Percentiles rank a stretch among this genome's conserved stretches.
Evolutionary conservation across 1,284 basidiomycete genomes (phyloP).

Genomic region (Bjerkandera adusta): DNA sequence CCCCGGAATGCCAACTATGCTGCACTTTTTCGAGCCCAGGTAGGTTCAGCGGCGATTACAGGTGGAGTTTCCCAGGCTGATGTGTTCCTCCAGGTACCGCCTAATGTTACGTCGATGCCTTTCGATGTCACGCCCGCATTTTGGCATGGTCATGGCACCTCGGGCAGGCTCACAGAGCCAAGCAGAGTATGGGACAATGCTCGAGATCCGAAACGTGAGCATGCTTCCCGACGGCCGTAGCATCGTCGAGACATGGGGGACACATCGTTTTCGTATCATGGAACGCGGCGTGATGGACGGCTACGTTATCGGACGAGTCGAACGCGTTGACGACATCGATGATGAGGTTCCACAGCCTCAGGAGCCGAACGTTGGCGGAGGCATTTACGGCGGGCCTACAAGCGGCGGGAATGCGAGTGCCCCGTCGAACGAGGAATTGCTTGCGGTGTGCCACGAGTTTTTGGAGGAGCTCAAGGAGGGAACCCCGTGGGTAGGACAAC

Average conservation of each 20-base stretch:
- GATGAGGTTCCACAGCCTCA: conserved; percentile 16
- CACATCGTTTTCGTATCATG: conserved; percentile 81
- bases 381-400: conserved; percentile 3
- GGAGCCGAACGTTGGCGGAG: neutral
- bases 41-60: conserved; percentile 19
- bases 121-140: conserved; percentile 68
- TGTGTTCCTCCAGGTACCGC: conserved; percentile 52
- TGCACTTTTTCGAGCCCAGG: conserved; percentile 93
- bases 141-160: conserved; percentile 88
- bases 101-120: conserved; percentile 93
- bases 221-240: conserved; percentile 89
- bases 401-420: conserved; percentile 4
- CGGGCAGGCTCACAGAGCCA: conserved; percentile 38
- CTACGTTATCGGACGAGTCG: conserved; percentile 84
- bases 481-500: conserved; percentile 88
- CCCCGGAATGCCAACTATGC: conserved; percentile 84
- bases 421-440: conserved; percentile 61
- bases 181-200: conserved; percentile 88
- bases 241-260: conserved; percentile 86
- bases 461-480: conserved; percentile 78
- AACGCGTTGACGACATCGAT: conserved; percentile 59
- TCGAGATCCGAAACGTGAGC: conserved; percentile 84
- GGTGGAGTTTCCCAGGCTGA: conserved; percentile 2
- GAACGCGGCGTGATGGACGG: conserved; percentile 85
- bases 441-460: conserved; percentile 77